A percentile compares a stretch with the other conserved stretches of the same genome.
Evolutionary conservation across 345 rosid species (phyloP).

Genomic region (Salix koriyanagi): DNA sequence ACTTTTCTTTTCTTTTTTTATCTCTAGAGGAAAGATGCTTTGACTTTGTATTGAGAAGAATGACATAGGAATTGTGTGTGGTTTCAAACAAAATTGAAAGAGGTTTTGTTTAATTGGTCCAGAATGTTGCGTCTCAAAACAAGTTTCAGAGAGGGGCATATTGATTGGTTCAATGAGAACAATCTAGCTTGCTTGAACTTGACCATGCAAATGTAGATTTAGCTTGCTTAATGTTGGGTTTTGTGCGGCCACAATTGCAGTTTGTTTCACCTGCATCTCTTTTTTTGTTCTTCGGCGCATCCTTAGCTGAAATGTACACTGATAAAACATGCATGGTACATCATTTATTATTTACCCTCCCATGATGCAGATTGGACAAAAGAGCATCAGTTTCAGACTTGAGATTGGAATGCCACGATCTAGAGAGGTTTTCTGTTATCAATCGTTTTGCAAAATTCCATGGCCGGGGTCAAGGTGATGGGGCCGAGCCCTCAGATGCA

Average conservation of each 20-base stretch:
- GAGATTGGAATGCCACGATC: slow-evolving; percentile 69
- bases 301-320: background rate
- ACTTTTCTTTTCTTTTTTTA: background rate
- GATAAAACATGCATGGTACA: background rate
- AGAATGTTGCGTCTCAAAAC: background rate
- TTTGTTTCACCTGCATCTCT: too few relatives aligned
- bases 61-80: background rate
- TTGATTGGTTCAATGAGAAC: background rate
- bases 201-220: background rate
- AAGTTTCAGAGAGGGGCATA: background rate
- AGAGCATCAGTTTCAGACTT: slow-evolving; percentile 55
- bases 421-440: slow-evolving; percentile 70
- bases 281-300: background rate
- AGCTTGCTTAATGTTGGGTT: background rate
- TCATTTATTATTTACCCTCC: background rate
- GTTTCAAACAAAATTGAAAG: background rate
- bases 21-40: background rate
- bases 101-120: background rate
- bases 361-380: slow-evolving; percentile 63
- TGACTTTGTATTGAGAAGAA: background rate
- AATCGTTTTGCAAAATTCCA: slow-evolving; percentile 94
- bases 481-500: slow-evolving; percentile 39
- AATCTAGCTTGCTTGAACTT: background rate
- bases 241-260: too few relatives aligned
- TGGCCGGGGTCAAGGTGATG: slow-evolving; percentile 53